Percentiles rank a stretch among this genome's conserved stretches.
These are phyloP conservation scores for Solanum gracilifrons DNA, from an alignment of 257 asterid species.

Conservation along the genomic window DNA sequence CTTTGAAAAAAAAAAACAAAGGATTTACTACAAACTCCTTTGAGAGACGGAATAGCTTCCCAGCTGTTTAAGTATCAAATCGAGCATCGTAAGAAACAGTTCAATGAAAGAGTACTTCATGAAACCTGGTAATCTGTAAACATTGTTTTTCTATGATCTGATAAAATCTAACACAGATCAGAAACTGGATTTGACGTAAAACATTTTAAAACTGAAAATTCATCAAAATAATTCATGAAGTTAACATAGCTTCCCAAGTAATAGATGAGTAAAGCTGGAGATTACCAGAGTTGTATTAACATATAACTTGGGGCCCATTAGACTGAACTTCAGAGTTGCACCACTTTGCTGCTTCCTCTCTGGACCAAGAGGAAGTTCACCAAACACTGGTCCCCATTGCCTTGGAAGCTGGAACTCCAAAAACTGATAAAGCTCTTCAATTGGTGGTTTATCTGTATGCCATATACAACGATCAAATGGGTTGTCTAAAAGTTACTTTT, in stretches of 20 bases:
- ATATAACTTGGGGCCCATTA: neutral
- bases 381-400: neutral
- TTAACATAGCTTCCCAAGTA: neutral
- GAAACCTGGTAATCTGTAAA: neutral
- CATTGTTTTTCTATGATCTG: neutral
- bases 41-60: neutral
- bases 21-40: neutral
- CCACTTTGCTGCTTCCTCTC: neutral
- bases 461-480: neutral
- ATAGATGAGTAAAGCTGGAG: neutral
- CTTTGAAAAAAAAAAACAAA: neutral
- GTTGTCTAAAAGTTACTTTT: neutral
- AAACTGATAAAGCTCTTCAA: neutral
- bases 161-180: neutral
- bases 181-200: neutral
- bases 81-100: neutral
- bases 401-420: neutral
- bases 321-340: neutral
- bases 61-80: neutral
- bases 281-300: neutral
- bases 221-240: neutral
- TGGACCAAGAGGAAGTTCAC: neutral
- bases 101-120: neutral
- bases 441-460: neutral
- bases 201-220: neutral